These are phyloP conservation scores for Coniochaeta hoffmannii DNA, from an alignment of 2,329 filamentous ascomycete genomes.

Conservation along the genomic window DNA sequence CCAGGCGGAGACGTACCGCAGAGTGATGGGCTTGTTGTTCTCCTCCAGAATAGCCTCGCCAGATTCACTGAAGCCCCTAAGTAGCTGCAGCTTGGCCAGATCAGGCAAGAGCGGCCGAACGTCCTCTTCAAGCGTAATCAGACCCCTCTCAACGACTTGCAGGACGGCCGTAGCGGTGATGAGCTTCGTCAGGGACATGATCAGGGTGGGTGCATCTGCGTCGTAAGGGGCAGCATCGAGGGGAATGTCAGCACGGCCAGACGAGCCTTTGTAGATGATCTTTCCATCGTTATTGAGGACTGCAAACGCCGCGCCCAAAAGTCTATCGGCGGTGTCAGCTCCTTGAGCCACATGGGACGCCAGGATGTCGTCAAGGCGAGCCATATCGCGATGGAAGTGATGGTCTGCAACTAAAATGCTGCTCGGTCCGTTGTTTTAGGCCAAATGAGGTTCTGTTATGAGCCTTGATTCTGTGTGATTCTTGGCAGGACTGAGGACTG, in stretches of 20 bases:
- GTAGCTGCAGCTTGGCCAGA: slow-evolving; percentile 22
- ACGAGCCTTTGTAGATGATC: slow-evolving; percentile 25
- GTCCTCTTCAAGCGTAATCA: slow-evolving; percentile 28
- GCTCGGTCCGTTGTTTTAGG: background rate
- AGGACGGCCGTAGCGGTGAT: slow-evolving; percentile 28
- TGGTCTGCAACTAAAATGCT: background rate
- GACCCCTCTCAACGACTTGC: slow-evolving; percentile 29
- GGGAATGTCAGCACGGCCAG: slow-evolving; percentile 27
- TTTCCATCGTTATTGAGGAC: slow-evolving; percentile 23
- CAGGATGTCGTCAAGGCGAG: slow-evolving; percentile 17
- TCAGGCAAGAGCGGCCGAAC: slow-evolving; percentile 25
- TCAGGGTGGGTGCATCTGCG: slow-evolving; percentile 24
- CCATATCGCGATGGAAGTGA: background rate
- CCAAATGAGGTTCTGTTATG: no score
- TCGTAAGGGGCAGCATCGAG: slow-evolving; percentile 21
- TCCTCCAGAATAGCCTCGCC: slow-evolving; percentile 28
- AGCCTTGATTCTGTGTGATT: no score
- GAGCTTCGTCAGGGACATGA: slow-evolving; percentile 38
- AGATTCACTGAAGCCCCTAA: slow-evolving; percentile 27
- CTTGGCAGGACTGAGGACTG: no score
- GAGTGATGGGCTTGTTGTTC: slow-evolving; percentile 28
- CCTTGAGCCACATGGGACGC: slow-evolving; percentile 13
- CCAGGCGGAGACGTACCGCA: slow-evolving; percentile 20
- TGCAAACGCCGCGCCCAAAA: slow-evolving; percentile 20
- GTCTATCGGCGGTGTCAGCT: slow-evolving; percentile 18